Conservation (phyloP, 2,329 filamentous ascomycete species). For the Colletotrichum somersetense region DNA sequence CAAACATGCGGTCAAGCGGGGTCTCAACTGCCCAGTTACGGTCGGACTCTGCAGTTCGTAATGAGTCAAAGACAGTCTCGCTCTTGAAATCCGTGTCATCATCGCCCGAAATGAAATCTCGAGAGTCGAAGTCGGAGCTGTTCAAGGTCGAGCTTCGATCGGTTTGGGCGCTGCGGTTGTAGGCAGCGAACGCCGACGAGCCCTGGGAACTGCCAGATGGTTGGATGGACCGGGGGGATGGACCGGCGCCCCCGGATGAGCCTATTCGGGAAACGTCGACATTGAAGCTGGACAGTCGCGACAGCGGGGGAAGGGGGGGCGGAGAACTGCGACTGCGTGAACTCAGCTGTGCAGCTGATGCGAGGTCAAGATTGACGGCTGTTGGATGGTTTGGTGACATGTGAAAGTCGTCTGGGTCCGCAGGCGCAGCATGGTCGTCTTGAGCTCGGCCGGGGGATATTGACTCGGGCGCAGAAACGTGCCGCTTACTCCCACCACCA, state of each 20-base stretch:
- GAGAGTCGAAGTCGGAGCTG: slow-evolving; percentile 77
- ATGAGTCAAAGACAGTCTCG: slow-evolving; percentile 81
- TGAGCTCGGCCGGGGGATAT: slow-evolving; percentile 49
- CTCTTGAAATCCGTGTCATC: slow-evolving; percentile 85
- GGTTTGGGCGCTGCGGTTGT: slow-evolving; percentile 51
- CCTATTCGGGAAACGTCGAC: slow-evolving; percentile 64
- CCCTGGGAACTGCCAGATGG: slow-evolving; percentile 57
- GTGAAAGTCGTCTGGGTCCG: slow-evolving; percentile 37
- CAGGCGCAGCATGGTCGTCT: slow-evolving; percentile 40
- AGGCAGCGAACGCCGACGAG: slow-evolving; percentile 60
- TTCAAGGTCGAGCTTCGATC: slow-evolving; percentile 75
- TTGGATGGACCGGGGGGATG: slow-evolving; percentile 56
- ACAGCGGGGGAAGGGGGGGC: slow-evolving; percentile 68
- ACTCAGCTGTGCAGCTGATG: slow-evolving; percentile 48
- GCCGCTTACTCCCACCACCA: slow-evolving; percentile 60
- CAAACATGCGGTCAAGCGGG: slow-evolving; percentile 83
- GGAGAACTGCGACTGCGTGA: slow-evolving; percentile 61
- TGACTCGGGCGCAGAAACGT: slow-evolving; percentile 66
- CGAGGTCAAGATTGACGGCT: slow-evolving; percentile 46
- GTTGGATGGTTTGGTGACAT: slow-evolving; percentile 47
- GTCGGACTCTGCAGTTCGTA: slow-evolving; percentile 77
- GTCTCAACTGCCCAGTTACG: slow-evolving; percentile 76
- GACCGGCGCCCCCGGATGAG: slow-evolving; percentile 56
- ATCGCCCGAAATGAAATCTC: slow-evolving; percentile 75
- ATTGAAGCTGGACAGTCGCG: slow-evolving; percentile 67